Evolutionary conservation across 1,139 yeast genomes (phyloP).

Genomic region (Protomyces pachydermus): DNA sequence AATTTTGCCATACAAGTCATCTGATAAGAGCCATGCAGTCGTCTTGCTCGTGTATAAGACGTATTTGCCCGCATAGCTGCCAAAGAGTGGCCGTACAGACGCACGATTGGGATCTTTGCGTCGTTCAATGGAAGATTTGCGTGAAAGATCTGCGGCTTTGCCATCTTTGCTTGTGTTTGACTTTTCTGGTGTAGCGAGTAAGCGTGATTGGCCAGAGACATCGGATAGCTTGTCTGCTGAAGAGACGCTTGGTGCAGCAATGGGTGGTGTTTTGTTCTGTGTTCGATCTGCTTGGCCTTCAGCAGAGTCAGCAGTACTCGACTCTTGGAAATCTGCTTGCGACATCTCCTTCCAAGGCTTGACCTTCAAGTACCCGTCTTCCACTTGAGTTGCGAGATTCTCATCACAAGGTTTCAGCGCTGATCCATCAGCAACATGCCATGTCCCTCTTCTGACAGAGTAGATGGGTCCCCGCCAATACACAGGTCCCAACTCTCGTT

Average conservation of each 20-base stretch:
- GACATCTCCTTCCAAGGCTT: conserved; percentile 27
- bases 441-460: conserved; percentile 76
- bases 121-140: neutral
- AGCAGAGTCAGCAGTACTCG: neutral
- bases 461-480: conserved; percentile 89
- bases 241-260: conserved; percentile 1
- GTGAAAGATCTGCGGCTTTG: conserved; percentile 5
- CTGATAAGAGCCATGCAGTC: conserved; percentile 35
- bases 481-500: conserved; percentile 57
- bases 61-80: conserved; percentile 34
- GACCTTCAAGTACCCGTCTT: conserved; percentile 50
- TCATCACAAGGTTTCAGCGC: conserved; percentile 50
- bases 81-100: conserved; percentile 34
- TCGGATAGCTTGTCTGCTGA: conserved; percentile 18
- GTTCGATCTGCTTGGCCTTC: neutral
- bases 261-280: conserved; percentile 3
- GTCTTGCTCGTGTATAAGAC: conserved; percentile 33
- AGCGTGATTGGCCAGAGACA: conserved; percentile 17
- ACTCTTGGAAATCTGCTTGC: neutral
- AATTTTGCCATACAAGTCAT: conserved; percentile 35
- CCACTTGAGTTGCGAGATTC: conserved; percentile 54
- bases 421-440: conserved; percentile 63
- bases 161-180: neutral
- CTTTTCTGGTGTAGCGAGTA: conserved; percentile 5
- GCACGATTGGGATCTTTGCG: conserved; percentile 15